Base-by-base conservation (phyloP, 805 yeast genomes). In the Candida morakotiae region DNA sequence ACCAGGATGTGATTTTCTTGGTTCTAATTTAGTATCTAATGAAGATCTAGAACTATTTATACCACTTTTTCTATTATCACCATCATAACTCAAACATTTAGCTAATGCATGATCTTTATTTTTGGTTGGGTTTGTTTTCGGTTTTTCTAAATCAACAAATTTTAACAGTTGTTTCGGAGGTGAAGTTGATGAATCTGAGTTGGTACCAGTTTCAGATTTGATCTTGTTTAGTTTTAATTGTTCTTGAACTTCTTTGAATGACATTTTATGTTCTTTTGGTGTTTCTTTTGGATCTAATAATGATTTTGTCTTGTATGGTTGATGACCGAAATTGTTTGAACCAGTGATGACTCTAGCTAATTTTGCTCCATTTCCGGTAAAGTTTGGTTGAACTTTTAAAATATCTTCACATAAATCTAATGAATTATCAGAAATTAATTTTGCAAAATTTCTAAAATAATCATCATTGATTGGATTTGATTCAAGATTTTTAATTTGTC, bases 311-410 rank as follows among this genome's bases (percentile, higher is more conserved):
- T 64, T 64, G 47, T 56, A 63, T 2, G 71, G 69, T 11, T 58
- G 56, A 9, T 53, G 46, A 0, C 71, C 73, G 46, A 66, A 66
- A 4, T 53, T 47, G 34, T 54, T 65, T 2, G 71, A 64, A 3
- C 73, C 73, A 1, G 73, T 68, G 22, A 68, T 62, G 9, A 55
- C 61, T 9, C 66, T 45, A 0, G 73, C 73, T 39, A 67, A 51
- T 41, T 60, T 58, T 13, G 73, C 67, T 4, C 73, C 72, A 33
- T 58, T 49, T 3, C 72, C 70, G 20, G 49, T 48, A 43, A 61
- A 62, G 42, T 60, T 66, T 2, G 73, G 72, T 42, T 62, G 57
- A 5, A 67, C 55, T 5, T 45, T 52, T 10, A 59, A 48, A 9
- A 68, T 42, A 13, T 67, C 68, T 21, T 51, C 50, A 44, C 73